Evolutionary conservation across 2,329 filamentous ascomycete genomes (phyloP).

Genomic region (Domatiomyces catenatus): DNA sequence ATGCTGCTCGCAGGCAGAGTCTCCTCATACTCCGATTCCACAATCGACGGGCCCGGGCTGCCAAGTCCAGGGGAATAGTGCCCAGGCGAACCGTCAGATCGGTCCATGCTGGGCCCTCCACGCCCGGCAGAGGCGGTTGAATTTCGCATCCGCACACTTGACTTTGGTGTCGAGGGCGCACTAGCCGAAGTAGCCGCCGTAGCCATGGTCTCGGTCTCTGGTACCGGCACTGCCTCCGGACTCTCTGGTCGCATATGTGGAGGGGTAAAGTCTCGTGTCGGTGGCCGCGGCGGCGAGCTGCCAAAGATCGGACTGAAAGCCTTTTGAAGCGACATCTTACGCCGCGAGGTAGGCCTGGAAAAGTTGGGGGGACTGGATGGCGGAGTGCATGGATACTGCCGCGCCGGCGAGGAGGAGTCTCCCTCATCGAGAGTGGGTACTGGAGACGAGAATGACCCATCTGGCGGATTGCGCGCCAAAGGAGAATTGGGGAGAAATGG

Average conservation of each 20-base stretch:
- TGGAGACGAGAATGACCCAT: slow-evolving; percentile 11
- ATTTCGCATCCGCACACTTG: slow-evolving; percentile 23
- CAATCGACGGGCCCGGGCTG: slow-evolving; percentile 17
- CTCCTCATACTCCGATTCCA: slow-evolving; percentile 9
- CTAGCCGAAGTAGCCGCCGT: slow-evolving; percentile 40
- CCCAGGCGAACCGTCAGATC: slow-evolving; percentile 8
- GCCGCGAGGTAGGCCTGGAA: slow-evolving; percentile 16
- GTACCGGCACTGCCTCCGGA: slow-evolving; percentile 36
- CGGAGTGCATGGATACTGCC: slow-evolving; percentile 12
- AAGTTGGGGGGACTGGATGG: slow-evolving; percentile 18
- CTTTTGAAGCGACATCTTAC: slow-evolving; percentile 4
- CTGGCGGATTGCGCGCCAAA: slow-evolving; percentile 7
- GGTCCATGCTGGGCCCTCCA: slow-evolving; percentile 16
- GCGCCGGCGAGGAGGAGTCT: slow-evolving; percentile 8
- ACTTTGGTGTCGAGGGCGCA: slow-evolving; percentile 32
- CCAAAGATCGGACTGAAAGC: slow-evolving; percentile 3
- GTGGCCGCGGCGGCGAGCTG: neutral
- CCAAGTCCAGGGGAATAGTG: slow-evolving; percentile 6
- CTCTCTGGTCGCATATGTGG: slow-evolving; percentile 42
- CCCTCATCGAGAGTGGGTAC: slow-evolving; percentile 5
- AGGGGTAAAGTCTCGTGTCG: slow-evolving; percentile 39
- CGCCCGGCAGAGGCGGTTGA: slow-evolving; percentile 10
- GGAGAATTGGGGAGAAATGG: slow-evolving; percentile 14
- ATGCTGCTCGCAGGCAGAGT: slow-evolving; percentile 17
- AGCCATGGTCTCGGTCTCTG: slow-evolving; percentile 39